Base-by-base conservation (phyloP, 2,329 filamentous ascomycete species). In the Colletotrichum theobromicola region DNA sequence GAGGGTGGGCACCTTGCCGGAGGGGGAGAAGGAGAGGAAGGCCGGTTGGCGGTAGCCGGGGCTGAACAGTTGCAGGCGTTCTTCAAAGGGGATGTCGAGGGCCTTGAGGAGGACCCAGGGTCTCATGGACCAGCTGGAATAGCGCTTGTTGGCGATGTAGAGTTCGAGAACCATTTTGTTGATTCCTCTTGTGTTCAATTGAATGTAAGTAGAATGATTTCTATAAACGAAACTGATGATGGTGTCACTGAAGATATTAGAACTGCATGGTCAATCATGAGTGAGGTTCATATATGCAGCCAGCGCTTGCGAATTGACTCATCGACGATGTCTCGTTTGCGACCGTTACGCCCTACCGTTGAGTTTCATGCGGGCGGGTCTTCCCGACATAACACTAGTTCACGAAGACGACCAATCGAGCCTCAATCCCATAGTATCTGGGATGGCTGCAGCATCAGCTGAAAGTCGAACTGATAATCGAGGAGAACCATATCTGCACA, bases 71-170 rank as follows among this genome's bases (percentile, higher is more conserved):
- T 82, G 79, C 42, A 87, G 79, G 53, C 82, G 79, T 73, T 87
- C 83, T 9, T 81, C 80, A 69, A 88, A 87, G 50, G 86, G 84
- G 60, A 88, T 83, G 58, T 78, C 70, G 77, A 88, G 84, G 67
- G 83, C 82, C 62, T 83, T 84, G 75, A 88, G 80, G 30, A 88
- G 81, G 10, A 88, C 82, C 85, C 85, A 87, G 4, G 85, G 83
- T 46, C 86, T 82, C 81, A 87, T 84, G 63, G 85, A 87, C 86
- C 86, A 87, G 24, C 85, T 86, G 3, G 84, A 86, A 79, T 87
- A 87, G 75, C 85, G 85, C 67, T 86, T 87, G 77, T 85, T 86
- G 32, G 81, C 84, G 76, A 87, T 85, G 78, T 82, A 84, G 69
- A 87, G 84, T 16, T 81, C 79, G 77, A 83, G 84, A 55, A 79